These are phyloP conservation scores for Rhynchosporium graminicola DNA, from an alignment of 2,329 filamentous ascomycete species.

Conservation along the genomic window DNA sequence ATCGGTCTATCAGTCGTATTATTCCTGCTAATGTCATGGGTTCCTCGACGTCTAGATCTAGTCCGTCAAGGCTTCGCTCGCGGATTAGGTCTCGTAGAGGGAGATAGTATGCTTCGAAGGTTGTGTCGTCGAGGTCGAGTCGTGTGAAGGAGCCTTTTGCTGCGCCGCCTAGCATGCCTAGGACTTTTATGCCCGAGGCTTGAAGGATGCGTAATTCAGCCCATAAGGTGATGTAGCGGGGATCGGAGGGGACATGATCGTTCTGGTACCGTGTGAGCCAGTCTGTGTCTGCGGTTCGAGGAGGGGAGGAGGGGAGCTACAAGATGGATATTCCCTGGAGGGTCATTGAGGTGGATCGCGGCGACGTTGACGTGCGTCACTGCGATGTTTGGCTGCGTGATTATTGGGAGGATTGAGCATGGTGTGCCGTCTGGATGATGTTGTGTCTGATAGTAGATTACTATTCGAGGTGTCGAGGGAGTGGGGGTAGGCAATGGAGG, in stretches of 20 bases:
- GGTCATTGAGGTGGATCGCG: conserved; percentile 78
- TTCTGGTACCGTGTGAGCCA: conserved; percentile 59
- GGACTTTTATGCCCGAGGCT: conserved; percentile 71
- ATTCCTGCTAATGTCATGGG: conserved; percentile 66
- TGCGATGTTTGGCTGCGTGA: conserved; percentile 52
- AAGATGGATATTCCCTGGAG: conserved; percentile 49
- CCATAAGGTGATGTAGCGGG: conserved; percentile 74
- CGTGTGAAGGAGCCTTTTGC: conserved; percentile 71
- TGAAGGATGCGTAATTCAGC: conserved; percentile 73
- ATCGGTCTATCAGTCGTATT: conserved; percentile 65
- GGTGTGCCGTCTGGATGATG: conserved; percentile 54
- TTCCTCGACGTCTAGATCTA: conserved; percentile 83
- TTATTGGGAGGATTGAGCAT: conserved; percentile 59
- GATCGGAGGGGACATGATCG: conserved; percentile 69
- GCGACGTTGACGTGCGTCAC: conserved; percentile 84
- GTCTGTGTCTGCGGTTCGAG: conserved; percentile 65
- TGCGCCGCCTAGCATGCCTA: conserved; percentile 87
- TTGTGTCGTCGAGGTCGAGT: conserved; percentile 54
- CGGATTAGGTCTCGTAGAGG: conserved; percentile 68
- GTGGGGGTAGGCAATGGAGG: conserved; percentile 33
- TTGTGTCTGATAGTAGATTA: conserved; percentile 67
- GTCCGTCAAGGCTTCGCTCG: conserved; percentile 61
- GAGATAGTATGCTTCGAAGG: conserved; percentile 73
- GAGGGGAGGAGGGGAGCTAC: conserved; percentile 64
- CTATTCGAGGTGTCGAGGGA: conserved; percentile 41